These are phyloP conservation scores for Baorangia bicolor DNA, from an alignment of 768 basidiomycete species.

Conservation along the genomic window DNA sequence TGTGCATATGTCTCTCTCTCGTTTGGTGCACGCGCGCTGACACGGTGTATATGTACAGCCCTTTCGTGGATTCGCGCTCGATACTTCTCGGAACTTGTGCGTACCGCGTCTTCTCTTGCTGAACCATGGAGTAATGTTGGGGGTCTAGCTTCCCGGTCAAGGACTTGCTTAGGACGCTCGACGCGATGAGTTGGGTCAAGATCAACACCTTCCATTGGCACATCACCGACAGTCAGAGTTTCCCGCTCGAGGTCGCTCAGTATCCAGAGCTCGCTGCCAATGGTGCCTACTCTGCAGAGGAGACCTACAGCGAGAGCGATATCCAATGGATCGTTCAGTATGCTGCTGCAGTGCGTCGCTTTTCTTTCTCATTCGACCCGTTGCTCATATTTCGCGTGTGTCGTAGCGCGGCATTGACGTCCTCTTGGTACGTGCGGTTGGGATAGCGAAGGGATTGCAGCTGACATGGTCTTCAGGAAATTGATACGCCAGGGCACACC, in stretches of 20 bases:
- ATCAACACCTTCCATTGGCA: constrained; percentile 83
- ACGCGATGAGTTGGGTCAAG: constrained; percentile 56
- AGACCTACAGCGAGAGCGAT: constrained; percentile 55
- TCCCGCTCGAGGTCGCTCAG: constrained; percentile 64
- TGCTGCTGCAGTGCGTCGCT: constrained; percentile 62
- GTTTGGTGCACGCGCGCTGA: neutral
- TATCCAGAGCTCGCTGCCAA: constrained; percentile 57
- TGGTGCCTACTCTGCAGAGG: constrained; percentile 63
- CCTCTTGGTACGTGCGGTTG: constrained; percentile 39
- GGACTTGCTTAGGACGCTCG: constrained; percentile 44
- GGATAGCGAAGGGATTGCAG: neutral
- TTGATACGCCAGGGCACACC: constrained; percentile 86
- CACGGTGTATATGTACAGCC: constrained; percentile 18
- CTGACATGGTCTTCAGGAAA: constrained; percentile 47
- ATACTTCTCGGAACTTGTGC: constrained; percentile 47
- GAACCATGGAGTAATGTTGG: neutral
- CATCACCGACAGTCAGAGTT: constrained; percentile 77
- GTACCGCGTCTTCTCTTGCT: constrained; percentile 1
- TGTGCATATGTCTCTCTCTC: too few relatives aligned
- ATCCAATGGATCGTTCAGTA: constrained; percentile 62
- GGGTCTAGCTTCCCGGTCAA: constrained; percentile 36
- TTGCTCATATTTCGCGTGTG: constrained; percentile 1
- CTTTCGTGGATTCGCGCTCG: constrained; percentile 43
- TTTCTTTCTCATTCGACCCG: neutral
- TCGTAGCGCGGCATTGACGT: constrained; percentile 70